Percentiles rank a stretch among this genome's conserved stretches.
Evolutionary conservation across 2,329 filamentous ascomycete genomes (phyloP).

Genomic region (Diatrype stigma): DNA sequence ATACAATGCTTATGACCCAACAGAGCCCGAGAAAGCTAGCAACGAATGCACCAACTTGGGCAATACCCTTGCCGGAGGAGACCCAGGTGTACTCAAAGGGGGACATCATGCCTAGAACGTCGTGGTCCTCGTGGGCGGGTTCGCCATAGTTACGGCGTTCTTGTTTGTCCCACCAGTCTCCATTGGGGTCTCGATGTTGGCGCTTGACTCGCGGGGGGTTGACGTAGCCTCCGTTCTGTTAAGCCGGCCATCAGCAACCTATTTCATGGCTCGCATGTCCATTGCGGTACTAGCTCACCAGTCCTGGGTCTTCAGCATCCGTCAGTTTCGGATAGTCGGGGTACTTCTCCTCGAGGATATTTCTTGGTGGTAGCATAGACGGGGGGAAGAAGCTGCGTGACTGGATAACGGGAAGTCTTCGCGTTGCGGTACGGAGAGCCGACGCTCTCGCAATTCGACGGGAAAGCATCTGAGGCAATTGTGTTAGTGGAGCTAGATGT

Average conservation of each 20-base stretch:
- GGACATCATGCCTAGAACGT: conserved; percentile 84
- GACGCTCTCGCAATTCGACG: conserved; percentile 53
- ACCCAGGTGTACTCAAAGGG: conserved; percentile 85
- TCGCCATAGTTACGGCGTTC: conserved; percentile 96
- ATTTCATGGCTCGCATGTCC: background rate
- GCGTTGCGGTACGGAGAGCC: conserved; percentile 42
- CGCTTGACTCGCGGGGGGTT: conserved; percentile 80
- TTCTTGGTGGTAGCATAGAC: conserved; percentile 41
- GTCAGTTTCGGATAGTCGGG: conserved; percentile 43
- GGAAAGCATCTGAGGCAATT: conserved; percentile 51
- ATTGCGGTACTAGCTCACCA: conserved; percentile 44
- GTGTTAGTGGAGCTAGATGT: background rate
- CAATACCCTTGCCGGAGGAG: conserved; percentile 63
- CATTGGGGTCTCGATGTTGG: conserved; percentile 88
- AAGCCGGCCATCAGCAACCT: conserved; percentile 12
- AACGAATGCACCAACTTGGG: conserved; percentile 67
- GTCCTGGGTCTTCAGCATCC: conserved; percentile 61
- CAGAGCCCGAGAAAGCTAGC: conserved; percentile 58
- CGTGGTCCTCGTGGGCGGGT: conserved; percentile 93
- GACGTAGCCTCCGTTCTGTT: conserved; percentile 77
- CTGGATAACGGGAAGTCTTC: conserved; percentile 50
- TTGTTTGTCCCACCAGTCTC: conserved; percentile 95
- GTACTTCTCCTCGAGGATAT: conserved; percentile 48
- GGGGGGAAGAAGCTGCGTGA: conserved; percentile 54
- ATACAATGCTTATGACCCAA: conserved; percentile 64